These are phyloP conservation scores for Warburgia ugandensis DNA, from an alignment of 164 flowering plant genomes.

Conservation along the genomic window DNA sequence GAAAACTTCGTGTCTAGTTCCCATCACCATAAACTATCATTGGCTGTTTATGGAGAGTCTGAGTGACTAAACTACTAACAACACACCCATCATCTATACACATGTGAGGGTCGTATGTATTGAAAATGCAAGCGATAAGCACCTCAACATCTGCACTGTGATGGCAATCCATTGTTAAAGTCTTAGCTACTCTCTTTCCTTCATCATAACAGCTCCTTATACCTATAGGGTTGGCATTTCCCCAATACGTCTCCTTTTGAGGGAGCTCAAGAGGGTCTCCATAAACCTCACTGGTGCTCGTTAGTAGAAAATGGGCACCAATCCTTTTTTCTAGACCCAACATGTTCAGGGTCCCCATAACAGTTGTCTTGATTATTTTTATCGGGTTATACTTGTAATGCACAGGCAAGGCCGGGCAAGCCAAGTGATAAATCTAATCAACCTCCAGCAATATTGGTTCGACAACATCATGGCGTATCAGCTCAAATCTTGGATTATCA, in stretches of 20 bases:
- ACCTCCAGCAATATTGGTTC: too few species aligned
- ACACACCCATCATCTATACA: too few species aligned
- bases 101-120: too few species aligned
- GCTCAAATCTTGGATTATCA: too few species aligned
- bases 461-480: too few species aligned
- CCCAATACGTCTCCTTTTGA: conserved; percentile 92
- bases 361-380: conserved; percentile 97
- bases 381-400: conserved; percentile 92
- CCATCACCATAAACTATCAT: too few species aligned
- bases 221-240: conserved; percentile 97
- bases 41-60: too few species aligned
- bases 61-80: too few species aligned
- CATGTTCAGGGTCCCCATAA: conserved; percentile 97
- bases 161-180: conserved; percentile 20
- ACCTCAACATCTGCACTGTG: conserved; percentile 71
- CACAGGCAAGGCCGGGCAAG: conserved; percentile 87
- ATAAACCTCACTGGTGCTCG: conserved; percentile 96
- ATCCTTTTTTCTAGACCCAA: conserved; percentile 87
- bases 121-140: too few species aligned
- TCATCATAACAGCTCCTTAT: too few species aligned
- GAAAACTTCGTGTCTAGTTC: too few species aligned
- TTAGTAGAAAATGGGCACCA: conserved; percentile 80
- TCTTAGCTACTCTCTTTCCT: conserved; percentile 17
- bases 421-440: too few species aligned
- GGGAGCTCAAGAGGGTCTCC: conserved; percentile 97